A percentile compares a stretch with the other conserved stretches of the same genome.
Evolutionary conservation across 2,329 filamentous ascomycete genomes (phyloP).

Genomic region (Claviceps capensis): DNA sequence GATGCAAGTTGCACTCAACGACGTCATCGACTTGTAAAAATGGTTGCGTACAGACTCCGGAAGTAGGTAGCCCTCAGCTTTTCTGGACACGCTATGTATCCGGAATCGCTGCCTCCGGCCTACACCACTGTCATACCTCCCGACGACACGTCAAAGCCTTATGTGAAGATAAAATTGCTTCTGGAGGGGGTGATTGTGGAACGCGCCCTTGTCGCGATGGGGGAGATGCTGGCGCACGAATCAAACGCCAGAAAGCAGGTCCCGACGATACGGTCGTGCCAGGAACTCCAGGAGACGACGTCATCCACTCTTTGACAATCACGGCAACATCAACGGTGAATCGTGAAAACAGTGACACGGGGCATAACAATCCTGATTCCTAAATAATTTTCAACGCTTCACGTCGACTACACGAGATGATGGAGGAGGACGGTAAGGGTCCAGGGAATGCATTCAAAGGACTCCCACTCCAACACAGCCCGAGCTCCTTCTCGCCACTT

Average conservation of each 20-base stretch:
- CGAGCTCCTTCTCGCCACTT: too few species aligned
- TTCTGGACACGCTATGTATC: too few species aligned
- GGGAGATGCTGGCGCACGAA: neutral
- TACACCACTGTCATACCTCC: too few species aligned
- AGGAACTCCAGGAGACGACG: neutral
- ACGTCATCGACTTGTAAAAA: slow-evolving; percentile 2
- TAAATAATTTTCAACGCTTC: too few species aligned
- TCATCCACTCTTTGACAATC: neutral
- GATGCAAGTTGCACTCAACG: neutral
- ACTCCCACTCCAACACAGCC: too few species aligned
- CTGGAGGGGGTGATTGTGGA: neutral
- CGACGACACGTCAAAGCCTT: too few species aligned
- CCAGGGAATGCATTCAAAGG: too few species aligned
- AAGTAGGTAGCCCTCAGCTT: neutral
- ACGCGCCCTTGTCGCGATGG: neutral
- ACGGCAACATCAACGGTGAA: neutral
- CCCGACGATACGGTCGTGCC: neutral
- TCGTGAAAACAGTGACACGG: too few species aligned
- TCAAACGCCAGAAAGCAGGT: neutral
- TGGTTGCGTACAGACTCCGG: neutral
- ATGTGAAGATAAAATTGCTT: neutral
- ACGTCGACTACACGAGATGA: too few species aligned
- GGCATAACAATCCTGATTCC: too few species aligned
- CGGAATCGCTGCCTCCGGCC: too few species aligned
- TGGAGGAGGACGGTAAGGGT: too few species aligned